Conservation (phyloP, 768 basidiomycete genomes). For the Podaxis mareebaensis region DNA sequence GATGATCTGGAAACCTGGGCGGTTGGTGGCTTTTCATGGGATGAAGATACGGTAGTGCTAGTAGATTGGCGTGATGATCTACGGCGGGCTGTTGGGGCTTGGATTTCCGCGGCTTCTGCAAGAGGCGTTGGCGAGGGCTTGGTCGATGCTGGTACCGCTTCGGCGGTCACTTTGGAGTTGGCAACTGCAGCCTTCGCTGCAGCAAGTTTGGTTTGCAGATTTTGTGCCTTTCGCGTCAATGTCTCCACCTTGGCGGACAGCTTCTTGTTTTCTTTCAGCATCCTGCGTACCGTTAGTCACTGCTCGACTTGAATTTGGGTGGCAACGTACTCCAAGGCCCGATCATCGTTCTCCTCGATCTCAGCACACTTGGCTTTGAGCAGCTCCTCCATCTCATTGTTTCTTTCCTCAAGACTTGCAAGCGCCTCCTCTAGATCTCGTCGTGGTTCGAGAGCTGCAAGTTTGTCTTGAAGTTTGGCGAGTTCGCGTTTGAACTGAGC, state of each 20-base stretch:
- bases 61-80: constrained; percentile 27
- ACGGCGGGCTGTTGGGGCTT: constrained; percentile 23
- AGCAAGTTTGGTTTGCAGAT: constrained; percentile 65
- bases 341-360: constrained; percentile 85
- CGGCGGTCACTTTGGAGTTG: constrained; percentile 1
- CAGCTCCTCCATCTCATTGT: constrained; percentile 75
- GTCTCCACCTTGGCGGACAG: constrained; percentile 67
- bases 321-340: constrained; percentile 67
- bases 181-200: constrained; percentile 44
- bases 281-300: constrained; percentile 39
- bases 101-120: constrained; percentile 12
- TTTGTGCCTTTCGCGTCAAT: constrained; percentile 71
- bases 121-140: constrained; percentile 19
- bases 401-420: constrained; percentile 65
- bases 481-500: constrained; percentile 70
- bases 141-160: background rate
- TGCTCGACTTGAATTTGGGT: constrained; percentile 2
- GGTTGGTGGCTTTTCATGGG: constrained; percentile 20
- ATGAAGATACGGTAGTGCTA: constrained; percentile 19
- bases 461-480: constrained; percentile 55
- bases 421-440: constrained; percentile 58
- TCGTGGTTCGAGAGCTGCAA: constrained; percentile 50
- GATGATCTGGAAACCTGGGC: constrained; percentile 22
- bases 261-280: constrained; percentile 82
- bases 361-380: constrained; percentile 69